phyloP scores from a whole-genome alignment of 768 basidiomycete genomes.

The Kwoniella europaea region DNA sequence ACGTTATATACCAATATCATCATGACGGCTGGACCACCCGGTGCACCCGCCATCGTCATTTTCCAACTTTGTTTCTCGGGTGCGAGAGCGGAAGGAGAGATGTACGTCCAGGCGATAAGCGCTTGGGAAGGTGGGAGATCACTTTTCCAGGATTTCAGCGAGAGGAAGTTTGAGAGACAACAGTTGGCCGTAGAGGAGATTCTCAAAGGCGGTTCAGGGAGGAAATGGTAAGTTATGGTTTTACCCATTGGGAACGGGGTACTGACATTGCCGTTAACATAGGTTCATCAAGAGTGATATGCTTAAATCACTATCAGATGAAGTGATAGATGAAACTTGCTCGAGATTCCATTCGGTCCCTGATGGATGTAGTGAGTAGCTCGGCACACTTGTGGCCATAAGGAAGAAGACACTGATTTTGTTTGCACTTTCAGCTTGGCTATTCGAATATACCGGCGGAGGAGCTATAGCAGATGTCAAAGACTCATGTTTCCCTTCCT shows the following conservation, averaged over 20 bases:
- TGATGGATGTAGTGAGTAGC: constrained; percentile 81
- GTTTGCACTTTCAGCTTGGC: constrained; percentile 67
- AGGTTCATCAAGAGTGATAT: constrained; percentile 88
- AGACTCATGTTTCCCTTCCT: constrained; percentile 71
- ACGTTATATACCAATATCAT: constrained; percentile 89
- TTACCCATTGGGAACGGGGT: background rate
- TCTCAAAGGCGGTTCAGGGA: constrained; percentile 66
- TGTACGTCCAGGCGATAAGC: constrained; percentile 78
- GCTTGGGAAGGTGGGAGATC: constrained; percentile 88
- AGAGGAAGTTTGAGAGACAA: constrained; percentile 85
- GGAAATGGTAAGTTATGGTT: constrained; percentile 64
- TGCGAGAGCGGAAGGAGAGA: constrained; percentile 70
- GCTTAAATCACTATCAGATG: constrained; percentile 81
- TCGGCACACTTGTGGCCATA: background rate
- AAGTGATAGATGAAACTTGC: constrained; percentile 82
- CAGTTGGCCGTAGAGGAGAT: constrained; percentile 92
- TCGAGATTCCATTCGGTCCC: constrained; percentile 79
- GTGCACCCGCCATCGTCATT: constrained; percentile 77
- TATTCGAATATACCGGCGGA: constrained; percentile 82
- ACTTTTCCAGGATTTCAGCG: constrained; percentile 84
- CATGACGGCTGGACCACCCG: constrained; percentile 84
- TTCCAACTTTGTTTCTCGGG: constrained; percentile 92
- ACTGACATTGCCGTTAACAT: background rate
- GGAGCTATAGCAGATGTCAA: constrained; percentile 77
- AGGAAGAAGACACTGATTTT: background rate